Evolutionary conservation across 441 rosid genomes (phyloP).

Genomic region (Corymbia calophylla): DNA sequence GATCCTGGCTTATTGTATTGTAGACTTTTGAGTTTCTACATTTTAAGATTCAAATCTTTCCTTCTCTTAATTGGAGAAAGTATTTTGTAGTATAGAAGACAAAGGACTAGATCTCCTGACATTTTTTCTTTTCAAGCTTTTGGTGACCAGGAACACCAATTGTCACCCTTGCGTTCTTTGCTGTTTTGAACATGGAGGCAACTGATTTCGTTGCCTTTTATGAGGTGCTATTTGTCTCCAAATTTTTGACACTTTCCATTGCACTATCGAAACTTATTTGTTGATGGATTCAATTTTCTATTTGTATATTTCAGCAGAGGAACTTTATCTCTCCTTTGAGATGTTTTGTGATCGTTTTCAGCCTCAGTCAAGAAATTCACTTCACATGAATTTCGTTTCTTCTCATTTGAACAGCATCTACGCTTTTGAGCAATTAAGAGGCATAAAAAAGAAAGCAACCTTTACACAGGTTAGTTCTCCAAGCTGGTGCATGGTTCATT

Average conservation of each 20-base stretch:
- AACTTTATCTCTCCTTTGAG: constrained; percentile 79
- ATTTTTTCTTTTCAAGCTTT: constrained; percentile 18
- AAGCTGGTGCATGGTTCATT: neutral
- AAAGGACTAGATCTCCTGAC: neutral
- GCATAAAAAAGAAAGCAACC: constrained; percentile 62
- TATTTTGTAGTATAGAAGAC: neutral
- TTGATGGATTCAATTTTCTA: neutral
- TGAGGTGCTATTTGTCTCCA: constrained; percentile 38
- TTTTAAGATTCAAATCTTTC: neutral
- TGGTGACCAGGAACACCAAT: constrained; percentile 54
- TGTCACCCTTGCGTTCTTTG: constrained; percentile 70
- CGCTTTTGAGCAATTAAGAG: constrained; percentile 68
- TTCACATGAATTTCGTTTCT: constrained; percentile 74
- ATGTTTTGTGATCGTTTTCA: constrained; percentile 75
- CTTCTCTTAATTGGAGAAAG: neutral
- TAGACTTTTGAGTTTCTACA: neutral
- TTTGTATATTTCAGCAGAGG: constrained; percentile 79
- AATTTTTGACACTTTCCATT: neutral
- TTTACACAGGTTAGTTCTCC: constrained; percentile 36
- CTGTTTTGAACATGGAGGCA: constrained; percentile 95
- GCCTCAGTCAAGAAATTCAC: constrained; percentile 51
- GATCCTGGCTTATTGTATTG: neutral
- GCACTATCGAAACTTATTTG: neutral
- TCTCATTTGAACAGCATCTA: constrained; percentile 77
- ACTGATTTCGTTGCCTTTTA: constrained; percentile 91